phyloP scores from a whole-genome alignment of 1,284 basidiomycete species.

The Boletus sp. region DNA sequence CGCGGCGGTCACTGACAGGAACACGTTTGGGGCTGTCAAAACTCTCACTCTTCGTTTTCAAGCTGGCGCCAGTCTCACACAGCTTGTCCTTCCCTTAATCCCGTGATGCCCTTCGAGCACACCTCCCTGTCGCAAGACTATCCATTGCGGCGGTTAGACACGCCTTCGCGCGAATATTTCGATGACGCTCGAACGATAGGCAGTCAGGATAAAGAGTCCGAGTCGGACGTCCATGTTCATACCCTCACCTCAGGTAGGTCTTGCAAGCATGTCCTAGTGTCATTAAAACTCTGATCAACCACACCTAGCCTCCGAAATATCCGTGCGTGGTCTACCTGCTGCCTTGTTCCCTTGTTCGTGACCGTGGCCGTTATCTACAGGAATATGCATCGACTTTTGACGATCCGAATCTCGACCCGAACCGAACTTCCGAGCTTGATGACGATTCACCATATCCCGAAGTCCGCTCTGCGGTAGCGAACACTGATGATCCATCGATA shows the following conservation, averaged over 20 bases:
- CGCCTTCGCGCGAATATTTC: conserved; percentile 7
- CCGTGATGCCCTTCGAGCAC: conserved; percentile 25
- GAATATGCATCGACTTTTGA: conserved; percentile 24
- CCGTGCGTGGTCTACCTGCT: conserved; percentile 13
- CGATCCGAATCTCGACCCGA: conserved; percentile 49
- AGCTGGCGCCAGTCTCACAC: conserved; percentile 18
- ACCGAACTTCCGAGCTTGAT: conserved; percentile 28
- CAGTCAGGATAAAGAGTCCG: conserved; percentile 29
- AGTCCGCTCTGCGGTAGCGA: conserved; percentile 42
- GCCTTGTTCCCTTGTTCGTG: neutral
- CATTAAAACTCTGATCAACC: neutral
- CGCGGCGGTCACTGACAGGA: conserved; percentile 13
- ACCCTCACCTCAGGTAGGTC: conserved; percentile 21
- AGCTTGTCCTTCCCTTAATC: neutral
- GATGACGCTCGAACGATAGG: conserved; percentile 15
- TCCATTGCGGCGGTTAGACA: conserved; percentile 17
- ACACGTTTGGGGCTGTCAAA: conserved; percentile 8
- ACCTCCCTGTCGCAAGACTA: conserved; percentile 14
- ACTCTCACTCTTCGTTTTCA: conserved; percentile 7
- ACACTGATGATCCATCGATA: conserved; percentile 39
- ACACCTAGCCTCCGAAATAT: conserved; percentile 14
- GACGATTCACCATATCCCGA: conserved; percentile 42
- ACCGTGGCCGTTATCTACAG: conserved; percentile 5
- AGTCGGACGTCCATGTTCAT: conserved; percentile 11
- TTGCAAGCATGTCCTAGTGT: neutral